Percentiles rank a stretch among this genome's conserved stretches.
Evolutionary conservation across 1,284 basidiomycete species (phyloP).

Genomic region (Ganoderma sinense): DNA sequence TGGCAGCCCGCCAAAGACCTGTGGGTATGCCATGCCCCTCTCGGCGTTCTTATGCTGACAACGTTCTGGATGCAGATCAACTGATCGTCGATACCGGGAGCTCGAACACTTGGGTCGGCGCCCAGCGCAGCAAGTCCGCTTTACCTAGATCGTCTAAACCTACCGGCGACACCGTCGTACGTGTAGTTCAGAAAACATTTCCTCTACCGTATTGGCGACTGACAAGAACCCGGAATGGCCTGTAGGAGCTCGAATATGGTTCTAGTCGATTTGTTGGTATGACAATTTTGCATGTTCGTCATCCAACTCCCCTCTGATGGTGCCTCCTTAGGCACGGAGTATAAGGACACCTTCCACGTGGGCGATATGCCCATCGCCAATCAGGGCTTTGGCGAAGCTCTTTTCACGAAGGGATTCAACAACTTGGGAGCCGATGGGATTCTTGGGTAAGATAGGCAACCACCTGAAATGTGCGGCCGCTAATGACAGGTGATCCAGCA

Average conservation of each 20-base stretch:
- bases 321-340: slow-evolving; percentile 26
- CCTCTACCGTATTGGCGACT: not conserved
- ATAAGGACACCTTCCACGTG: slow-evolving; percentile 37
- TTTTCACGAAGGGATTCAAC: slow-evolving; percentile 42
- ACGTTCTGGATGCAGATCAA: slow-evolving; percentile 12
- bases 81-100: slow-evolving; percentile 32
- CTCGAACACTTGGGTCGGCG: slow-evolving; percentile 73
- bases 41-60: not conserved
- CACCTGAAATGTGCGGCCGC: not conserved
- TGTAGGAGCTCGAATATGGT: slow-evolving; percentile 53
- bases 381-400: slow-evolving; percentile 65
- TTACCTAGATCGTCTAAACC: slow-evolving; percentile 46
- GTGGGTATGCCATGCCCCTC: slow-evolving; percentile 22
- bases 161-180: slow-evolving; percentile 24
- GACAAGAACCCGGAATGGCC: not conserved
- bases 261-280: slow-evolving; percentile 57
- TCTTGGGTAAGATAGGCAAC: slow-evolving; percentile 41
- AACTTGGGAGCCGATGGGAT: slow-evolving; percentile 52
- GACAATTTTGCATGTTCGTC: not conserved
- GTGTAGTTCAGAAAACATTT: not conserved
- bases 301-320: not conserved
- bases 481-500: slow-evolving; percentile 33
- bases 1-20: slow-evolving; percentile 30
- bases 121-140: slow-evolving; percentile 43
- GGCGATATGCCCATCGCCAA: slow-evolving; percentile 26